Evolutionary conservation across 179 eudicot genomes (phyloP).

Genomic region (Drosera spatulata): DNA sequence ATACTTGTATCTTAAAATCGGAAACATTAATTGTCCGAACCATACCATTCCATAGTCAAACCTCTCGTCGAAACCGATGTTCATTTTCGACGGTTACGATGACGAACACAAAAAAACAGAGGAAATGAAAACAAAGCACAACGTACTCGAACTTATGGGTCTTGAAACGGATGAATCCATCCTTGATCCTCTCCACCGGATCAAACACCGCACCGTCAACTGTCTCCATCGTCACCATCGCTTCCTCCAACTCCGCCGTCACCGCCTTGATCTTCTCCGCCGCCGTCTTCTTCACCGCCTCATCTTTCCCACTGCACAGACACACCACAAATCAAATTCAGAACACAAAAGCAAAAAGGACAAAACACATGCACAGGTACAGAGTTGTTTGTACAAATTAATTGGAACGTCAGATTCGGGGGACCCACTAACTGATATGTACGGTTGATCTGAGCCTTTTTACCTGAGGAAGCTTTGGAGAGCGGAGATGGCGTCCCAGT

Average conservation of each 20-base stretch:
- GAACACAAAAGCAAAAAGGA: too few species aligned
- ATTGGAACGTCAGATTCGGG: too few species aligned
- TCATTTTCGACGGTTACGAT: neutral
- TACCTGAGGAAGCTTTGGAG: too few species aligned
- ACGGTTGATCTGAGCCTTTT: too few species aligned
- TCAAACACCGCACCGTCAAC: conserved; percentile 11
- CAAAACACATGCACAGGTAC: too few species aligned
- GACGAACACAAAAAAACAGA: neutral
- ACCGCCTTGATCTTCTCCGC: conserved; percentile 43
- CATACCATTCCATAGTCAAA: neutral
- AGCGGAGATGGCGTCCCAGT: too few species aligned
- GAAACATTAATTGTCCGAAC: too few species aligned
- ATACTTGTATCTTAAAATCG: too few species aligned
- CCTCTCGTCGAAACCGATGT: neutral
- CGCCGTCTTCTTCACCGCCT: conserved; percentile 21
- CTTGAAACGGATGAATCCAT: conserved; percentile 52
- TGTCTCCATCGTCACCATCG: neutral
- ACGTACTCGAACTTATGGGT: conserved; percentile 47
- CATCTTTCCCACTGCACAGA: conserved; percentile 30
- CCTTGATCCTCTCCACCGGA: conserved; percentile 28
- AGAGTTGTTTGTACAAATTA: too few species aligned
- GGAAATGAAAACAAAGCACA: neutral
- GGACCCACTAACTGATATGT: too few species aligned
- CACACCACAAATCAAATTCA: too few species aligned
- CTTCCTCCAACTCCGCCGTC: conserved; percentile 35